A percentile compares a stretch with the other conserved stretches of the same genome.
Conservation (phyloP, 2,329 filamentous ascomycete genomes). For the Colletotrichum acutatum region DNA sequence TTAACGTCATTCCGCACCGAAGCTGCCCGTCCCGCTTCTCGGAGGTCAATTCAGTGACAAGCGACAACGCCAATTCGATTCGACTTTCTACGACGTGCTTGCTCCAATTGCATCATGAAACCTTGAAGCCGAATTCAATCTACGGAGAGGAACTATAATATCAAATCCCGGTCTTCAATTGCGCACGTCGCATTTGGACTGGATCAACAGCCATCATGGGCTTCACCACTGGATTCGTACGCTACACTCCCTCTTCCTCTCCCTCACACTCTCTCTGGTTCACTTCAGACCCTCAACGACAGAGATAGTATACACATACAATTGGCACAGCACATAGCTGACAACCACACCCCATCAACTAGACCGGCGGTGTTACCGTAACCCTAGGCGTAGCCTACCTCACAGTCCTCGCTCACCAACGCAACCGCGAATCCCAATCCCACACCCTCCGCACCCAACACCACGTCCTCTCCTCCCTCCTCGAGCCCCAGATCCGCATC, state of each 20-base stretch:
- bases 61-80: constrained; percentile 15
- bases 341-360: neutral
- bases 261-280: neutral
- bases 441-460: constrained; percentile 67
- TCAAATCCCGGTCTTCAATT: neutral
- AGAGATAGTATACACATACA: neutral
- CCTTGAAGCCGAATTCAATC: constrained; percentile 10
- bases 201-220: constrained; percentile 64
- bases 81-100: constrained; percentile 8
- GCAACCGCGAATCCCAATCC: constrained; percentile 71
- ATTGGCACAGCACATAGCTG: neutral
- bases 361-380: constrained; percentile 82
- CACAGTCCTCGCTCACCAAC: constrained; percentile 75
- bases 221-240: constrained; percentile 79
- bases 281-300: too few species aligned
- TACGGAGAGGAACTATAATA: constrained; percentile 4
- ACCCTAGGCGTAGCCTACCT: constrained; percentile 80
- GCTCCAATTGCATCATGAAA: constrained; percentile 27
- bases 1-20: constrained; percentile 33
- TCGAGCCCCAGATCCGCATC: constrained; percentile 59
- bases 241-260: constrained; percentile 44
- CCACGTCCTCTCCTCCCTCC: constrained; percentile 62
- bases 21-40: constrained; percentile 27
- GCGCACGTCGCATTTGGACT: constrained; percentile 17
- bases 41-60: constrained; percentile 7